Evolutionary conservation across 1,284 basidiomycete species (phyloP), one percentile per base, ranked within the genome.

Genomic region (Rhizoctonia solani): DNA sequence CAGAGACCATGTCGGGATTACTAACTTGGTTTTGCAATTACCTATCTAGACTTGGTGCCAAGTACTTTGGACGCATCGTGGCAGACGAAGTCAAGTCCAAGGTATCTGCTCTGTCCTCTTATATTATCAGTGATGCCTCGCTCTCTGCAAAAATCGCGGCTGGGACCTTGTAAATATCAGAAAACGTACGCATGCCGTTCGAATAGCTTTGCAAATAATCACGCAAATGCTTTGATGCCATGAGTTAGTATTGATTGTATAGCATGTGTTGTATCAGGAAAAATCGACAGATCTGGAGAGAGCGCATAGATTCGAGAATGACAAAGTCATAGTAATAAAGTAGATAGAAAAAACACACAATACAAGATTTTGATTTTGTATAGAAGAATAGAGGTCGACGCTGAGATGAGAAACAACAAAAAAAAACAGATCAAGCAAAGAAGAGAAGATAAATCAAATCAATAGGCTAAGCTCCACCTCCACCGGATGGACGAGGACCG

Each of bases 401-500:
- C 37, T 34, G 61, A 54, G 63, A 47, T 54, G 13, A 39, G 14
- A 47, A 32, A 29, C 41, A 54, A 46, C 25, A 21, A 34, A 29
- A 66, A 14, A 25, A 30, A 58, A 52, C 25, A 4, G 16, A 65
- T 29, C 29, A 13, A 53, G 32, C 52, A 65, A 37, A 65, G 52
- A 32, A 39, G 25, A 41, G 34, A 30, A 63, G 47, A 27, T 27
- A 21, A 49, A 54, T 54, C 52, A 54, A 44, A 23, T 52, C 19
- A 50, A 54, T 29, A 54, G 29, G 23, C 52, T 41, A 42, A 49
- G 11, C 11, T 6, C 13, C 9, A 19, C 9, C 50, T 44, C 61
- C 61, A 30, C 63, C 63, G 37, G 63, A 54, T 54, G 63, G 63
- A 66, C 63, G 63, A 42, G 63, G 63, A 34, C 63, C 63, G 42